Conservation (phyloP, 208 protist genomes). For the Crithidia thermophila region DNA sequence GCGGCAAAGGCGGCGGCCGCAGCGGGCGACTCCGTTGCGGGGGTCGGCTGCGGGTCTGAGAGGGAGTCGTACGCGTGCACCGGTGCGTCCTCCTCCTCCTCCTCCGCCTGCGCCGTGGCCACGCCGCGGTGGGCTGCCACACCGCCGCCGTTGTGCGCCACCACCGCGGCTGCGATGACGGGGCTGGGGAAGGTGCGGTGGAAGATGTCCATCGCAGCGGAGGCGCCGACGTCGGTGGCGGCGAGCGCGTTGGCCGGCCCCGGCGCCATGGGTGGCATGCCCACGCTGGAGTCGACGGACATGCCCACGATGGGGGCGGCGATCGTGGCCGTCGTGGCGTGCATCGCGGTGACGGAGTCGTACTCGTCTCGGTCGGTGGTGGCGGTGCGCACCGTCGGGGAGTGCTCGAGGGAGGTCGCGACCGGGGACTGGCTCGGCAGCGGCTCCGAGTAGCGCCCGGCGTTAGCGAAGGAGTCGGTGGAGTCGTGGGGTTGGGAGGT, state of each 20-base stretch:
- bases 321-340: slow-evolving; percentile 1
- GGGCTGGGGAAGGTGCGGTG: slow-evolving; percentile 5
- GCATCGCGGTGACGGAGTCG: neutral
- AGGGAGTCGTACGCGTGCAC: slow-evolving; percentile 2
- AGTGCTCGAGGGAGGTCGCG: slow-evolving; percentile 3
- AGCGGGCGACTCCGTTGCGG: neutral
- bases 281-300: slow-evolving; percentile 25
- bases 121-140: neutral
- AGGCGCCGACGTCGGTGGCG: slow-evolving; percentile 24
- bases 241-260: slow-evolving; percentile 17
- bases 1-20: neutral
- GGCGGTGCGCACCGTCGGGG: neutral
- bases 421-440: slow-evolving; percentile 6
- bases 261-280: slow-evolving; percentile 27
- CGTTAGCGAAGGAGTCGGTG: neutral
- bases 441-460: slow-evolving; percentile 1
- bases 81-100: neutral
- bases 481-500: too few relatives aligned
- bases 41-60: slow-evolving; percentile 2
- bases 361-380: neutral
- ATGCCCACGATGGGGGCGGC: slow-evolving; percentile 2
- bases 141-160: neutral
- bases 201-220: slow-evolving; percentile 28
- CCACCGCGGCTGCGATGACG: neutral
- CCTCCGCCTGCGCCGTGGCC: neutral